Percentiles rank a stretch among this genome's conserved stretches.
Evolutionary conservation across 2,329 filamentous ascomycete species (phyloP).

Genomic region (Bipolaris sorokiniana): DNA sequence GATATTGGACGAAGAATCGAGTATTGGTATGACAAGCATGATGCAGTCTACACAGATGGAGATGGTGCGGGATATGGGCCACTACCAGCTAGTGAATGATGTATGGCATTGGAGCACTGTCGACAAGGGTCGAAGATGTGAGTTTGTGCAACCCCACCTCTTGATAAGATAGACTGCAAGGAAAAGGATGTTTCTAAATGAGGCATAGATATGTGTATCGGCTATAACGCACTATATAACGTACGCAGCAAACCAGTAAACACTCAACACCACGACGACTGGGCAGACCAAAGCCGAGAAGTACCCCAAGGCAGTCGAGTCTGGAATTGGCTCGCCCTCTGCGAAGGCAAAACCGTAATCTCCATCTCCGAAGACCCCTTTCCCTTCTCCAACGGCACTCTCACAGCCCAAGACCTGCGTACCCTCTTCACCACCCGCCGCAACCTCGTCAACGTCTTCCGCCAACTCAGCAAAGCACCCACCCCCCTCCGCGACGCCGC

Average conservation of each 20-base stretch:
- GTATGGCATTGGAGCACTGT: slow-evolving; percentile 79
- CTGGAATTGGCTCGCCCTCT: slow-evolving; percentile 76
- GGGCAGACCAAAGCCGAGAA: slow-evolving; percentile 39
- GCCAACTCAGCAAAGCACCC: slow-evolving; percentile 64
- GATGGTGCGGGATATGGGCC: slow-evolving; percentile 52
- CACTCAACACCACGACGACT: slow-evolving; percentile 20
- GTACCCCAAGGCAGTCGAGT: slow-evolving; percentile 60
- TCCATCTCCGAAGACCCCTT: slow-evolving; percentile 69
- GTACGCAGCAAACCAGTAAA: slow-evolving; percentile 35
- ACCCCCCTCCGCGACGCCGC: slow-evolving; percentile 49
- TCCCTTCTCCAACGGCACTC: slow-evolving; percentile 46
- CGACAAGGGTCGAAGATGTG: slow-evolving; percentile 70
- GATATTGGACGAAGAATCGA: slow-evolving; percentile 42
- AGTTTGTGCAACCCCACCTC: slow-evolving; percentile 25
- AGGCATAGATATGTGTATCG: slow-evolving; percentile 67
- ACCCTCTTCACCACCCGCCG: slow-evolving; percentile 60
- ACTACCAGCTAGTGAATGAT: slow-evolving; percentile 67
- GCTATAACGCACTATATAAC: slow-evolving; percentile 69
- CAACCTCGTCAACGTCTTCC: slow-evolving; percentile 67
- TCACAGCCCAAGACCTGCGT: slow-evolving; percentile 52
- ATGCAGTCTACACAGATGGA: slow-evolving; percentile 47
- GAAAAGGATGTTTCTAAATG: slow-evolving; percentile 10
- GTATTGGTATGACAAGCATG: slow-evolving; percentile 44
- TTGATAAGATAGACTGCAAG: not conserved
- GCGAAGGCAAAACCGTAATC: slow-evolving; percentile 73